Base-by-base conservation (phyloP, 305 asterid genomes). In the Stenogyne calaminthoides region DNA sequence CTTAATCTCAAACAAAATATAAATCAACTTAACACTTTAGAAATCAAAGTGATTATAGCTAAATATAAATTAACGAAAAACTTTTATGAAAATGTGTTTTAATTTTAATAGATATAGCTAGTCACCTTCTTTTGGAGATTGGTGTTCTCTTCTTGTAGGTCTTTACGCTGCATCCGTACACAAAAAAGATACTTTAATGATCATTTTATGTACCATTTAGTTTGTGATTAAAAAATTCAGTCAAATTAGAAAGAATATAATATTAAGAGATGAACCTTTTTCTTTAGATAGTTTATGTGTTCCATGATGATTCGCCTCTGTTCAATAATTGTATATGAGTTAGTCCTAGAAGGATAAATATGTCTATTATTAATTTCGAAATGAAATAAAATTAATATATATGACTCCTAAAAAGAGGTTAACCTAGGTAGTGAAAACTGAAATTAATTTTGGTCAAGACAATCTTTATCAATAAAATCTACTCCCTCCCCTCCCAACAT, bases 91-190 rank as follows among this genome's bases (percentile, higher is more conserved):
- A 15, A 10, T 37, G 9, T 10, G 2, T n/a, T n/a, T n/a, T n/a
- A 27, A n/a, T 65, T 10, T 64, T 62, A 20, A 27, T 9, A 11
- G 5, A 11, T 11, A 49, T 25, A 25, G 29, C 3, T 74, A n/a
- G 70, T 71, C 74, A 85, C 92, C 84, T 83, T 82, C 80, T 87
- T 87, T 64, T 85, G 88, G 73, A 85, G 89, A 80, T 71, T 66
- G 70, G 32, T 76, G 80, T 83, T 87, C 81, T 87, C 88, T 71
- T 85, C 89, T 70, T 83, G 89, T 19, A 87, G 87, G 56, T 81
- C 85, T 69, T 82, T 85, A 9, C 81, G 83, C 92, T 87, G 85
- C 82, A 83, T 34, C 56, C 8, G 15, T 37, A 69, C 4, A 32
- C 32, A 55, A 0, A 19, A 29, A 49, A 12, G 22, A n/a, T 40